Conservation (phyloP, 2,329 filamentous ascomycete species). For the Drechslerella coelobrocha region DNA sequence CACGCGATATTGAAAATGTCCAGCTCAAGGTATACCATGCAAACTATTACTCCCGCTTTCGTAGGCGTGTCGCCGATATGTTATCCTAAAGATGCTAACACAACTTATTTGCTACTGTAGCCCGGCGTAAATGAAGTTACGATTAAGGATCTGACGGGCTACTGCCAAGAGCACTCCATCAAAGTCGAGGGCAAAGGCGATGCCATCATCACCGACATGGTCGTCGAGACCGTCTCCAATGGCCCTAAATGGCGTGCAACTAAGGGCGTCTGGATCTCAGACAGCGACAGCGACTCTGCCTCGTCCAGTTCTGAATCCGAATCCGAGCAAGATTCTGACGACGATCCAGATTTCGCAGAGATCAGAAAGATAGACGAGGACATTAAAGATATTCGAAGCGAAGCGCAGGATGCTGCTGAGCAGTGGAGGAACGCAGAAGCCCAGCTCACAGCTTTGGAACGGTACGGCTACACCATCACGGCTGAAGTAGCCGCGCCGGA, state of each 20-base stretch:
- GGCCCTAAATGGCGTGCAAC: conserved; percentile 62
- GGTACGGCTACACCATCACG: conserved; percentile 56
- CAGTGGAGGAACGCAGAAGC: conserved; percentile 48
- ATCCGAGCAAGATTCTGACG: conserved; percentile 54
- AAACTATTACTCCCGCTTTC: conserved; percentile 55
- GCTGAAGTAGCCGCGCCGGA: conserved; percentile 56
- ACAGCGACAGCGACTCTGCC: conserved; percentile 56
- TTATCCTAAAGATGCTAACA: background rate
- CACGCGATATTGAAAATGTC: conserved; percentile 53
- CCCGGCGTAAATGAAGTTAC: conserved; percentile 67
- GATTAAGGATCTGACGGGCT: conserved; percentile 65
- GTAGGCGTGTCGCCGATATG: conserved; percentile 4
- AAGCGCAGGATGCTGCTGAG: conserved; percentile 53
- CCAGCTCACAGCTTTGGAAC: conserved; percentile 57
- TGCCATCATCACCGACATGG: conserved; percentile 69
- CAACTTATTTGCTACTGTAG: conserved; percentile 55
- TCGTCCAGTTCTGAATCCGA: conserved; percentile 49
- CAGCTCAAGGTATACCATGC: conserved; percentile 51
- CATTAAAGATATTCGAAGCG: conserved; percentile 51
- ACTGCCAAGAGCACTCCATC: conserved; percentile 65
- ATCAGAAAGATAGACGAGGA: conserved; percentile 52
- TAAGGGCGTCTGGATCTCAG: conserved; percentile 56
- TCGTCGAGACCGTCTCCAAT: conserved; percentile 66
- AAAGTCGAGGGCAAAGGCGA: conserved; percentile 65
- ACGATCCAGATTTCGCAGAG: conserved; percentile 53